Base-by-base conservation (phyloP, 257 asterid genomes). In the Gardenia jasminoides region DNA sequence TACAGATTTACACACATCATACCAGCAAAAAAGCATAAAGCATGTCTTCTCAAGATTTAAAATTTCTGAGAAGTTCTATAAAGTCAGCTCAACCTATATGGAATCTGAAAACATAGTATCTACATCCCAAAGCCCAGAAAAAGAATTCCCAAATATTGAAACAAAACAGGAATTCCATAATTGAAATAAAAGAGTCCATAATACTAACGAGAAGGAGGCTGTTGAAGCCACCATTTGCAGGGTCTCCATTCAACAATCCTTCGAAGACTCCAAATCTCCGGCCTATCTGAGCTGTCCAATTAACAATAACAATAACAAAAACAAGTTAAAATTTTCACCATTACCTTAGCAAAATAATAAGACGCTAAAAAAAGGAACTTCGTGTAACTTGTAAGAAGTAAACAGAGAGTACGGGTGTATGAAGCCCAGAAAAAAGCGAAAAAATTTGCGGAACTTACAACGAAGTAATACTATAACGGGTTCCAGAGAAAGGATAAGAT, bases 161-260 rank as follows among this genome's bases (percentile, higher is more conserved):
- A 4, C 26, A 46, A 56, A 36, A 39, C 20, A 78, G 46, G 30
- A 69, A 48, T 24, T 64, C 36, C 77, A 11, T 22, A 20, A 75
- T 28, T 8, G 15, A 79, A 70, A 75, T 43, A 10, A 56, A 58
- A 3, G 8, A 50, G 19, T 50, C 56, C 56, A 12, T 68, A 75
- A 80, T 43, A 75, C 97, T 84, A 80, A 96, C 98, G 94, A 56
- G 84, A 78, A 31, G 87, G 92, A 66, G 75, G 83, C 36, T 87
- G 91, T 80, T 81, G 92, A 76, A 91, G 84, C 98, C 98, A 96
- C 99, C 99, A 96, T 76, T 84, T 83, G 91, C 97, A 96, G 80
- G 99, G 97, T 78, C 97, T 80, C 98, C 99, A 96, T 72, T 88
- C 99, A 79, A 88, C 84, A 81, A 89, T 22, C 80, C 98, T 90